Percentiles rank a stretch among this genome's conserved stretches.
Conservation (phyloP, 805 yeast genomes). For the Yamadazyma philogaea region DNA sequence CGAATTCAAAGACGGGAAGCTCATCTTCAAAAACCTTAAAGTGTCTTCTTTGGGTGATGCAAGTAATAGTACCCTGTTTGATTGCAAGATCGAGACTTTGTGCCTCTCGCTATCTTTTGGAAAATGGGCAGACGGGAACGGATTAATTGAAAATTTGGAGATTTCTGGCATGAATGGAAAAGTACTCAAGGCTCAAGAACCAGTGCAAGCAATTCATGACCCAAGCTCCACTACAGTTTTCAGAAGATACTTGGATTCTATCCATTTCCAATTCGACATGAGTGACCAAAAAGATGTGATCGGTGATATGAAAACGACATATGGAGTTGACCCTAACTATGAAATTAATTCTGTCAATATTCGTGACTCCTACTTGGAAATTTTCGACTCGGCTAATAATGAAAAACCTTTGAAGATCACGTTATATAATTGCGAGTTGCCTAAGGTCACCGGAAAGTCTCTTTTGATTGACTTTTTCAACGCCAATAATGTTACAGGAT, state of each 20-base stretch:
- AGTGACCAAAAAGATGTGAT: slow-evolving; percentile 22
- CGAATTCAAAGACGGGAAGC: slow-evolving; percentile 48
- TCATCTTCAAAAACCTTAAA: slow-evolving; percentile 43
- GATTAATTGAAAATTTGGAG: slow-evolving; percentile 48
- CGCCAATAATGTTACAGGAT: slow-evolving; percentile 69
- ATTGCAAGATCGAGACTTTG: slow-evolving; percentile 40
- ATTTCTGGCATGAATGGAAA: slow-evolving; percentile 47
- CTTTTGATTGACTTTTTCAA: slow-evolving; percentile 63
- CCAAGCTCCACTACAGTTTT: slow-evolving; percentile 11
- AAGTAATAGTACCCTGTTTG: slow-evolving; percentile 19
- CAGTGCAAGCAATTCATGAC: background rate
- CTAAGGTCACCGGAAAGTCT: slow-evolving; percentile 56
- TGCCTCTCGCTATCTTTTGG: slow-evolving; percentile 46
- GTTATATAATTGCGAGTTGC: slow-evolving; percentile 64
- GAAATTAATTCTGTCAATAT: slow-evolving; percentile 41
- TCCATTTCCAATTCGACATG: slow-evolving; percentile 32
- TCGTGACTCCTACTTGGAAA: slow-evolving; percentile 48
- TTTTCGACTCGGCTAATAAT: slow-evolving; percentile 23
- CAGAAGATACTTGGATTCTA: slow-evolving; percentile 26
- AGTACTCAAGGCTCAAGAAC: slow-evolving; percentile 16
- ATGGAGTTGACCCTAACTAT: slow-evolving; percentile 30
- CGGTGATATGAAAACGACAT: slow-evolving; percentile 5
- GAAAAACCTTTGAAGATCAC: slow-evolving; percentile 44
- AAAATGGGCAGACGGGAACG: slow-evolving; percentile 56
- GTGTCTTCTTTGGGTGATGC: slow-evolving; percentile 14